These are phyloP conservation scores for Dryas drummondii DNA, from an alignment of 306 rosid genomes.

Conservation along the genomic window DNA sequence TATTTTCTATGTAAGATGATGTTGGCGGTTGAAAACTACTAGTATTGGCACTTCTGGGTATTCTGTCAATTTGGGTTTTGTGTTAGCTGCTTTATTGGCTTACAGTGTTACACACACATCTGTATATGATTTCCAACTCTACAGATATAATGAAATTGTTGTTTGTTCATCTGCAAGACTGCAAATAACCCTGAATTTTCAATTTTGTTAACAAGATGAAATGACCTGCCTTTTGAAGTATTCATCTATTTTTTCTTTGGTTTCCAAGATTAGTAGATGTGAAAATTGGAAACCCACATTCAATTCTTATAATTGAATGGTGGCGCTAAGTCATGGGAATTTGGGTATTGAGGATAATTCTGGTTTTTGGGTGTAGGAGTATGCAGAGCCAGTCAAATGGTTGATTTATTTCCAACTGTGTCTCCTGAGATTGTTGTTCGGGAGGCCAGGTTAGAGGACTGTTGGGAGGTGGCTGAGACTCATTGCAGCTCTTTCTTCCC, in stretches of 20 bases:
- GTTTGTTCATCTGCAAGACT: neutral
- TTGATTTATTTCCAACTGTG: constrained; percentile 67
- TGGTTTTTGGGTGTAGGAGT: constrained; percentile 57
- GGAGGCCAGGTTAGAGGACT: constrained; percentile 92
- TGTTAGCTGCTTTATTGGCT: neutral
- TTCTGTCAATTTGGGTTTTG: constrained; percentile 5
- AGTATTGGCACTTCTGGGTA: neutral
- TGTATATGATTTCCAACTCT: neutral
- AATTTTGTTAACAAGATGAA: neutral
- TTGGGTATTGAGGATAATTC: constrained; percentile 11
- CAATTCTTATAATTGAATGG: neutral
- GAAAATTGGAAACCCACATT: neutral
- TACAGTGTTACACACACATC: neutral
- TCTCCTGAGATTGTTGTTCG: constrained; percentile 80
- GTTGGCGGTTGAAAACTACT: neutral
- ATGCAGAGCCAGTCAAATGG: constrained; percentile 87
- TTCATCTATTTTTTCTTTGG: no score
- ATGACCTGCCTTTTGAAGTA: no score
- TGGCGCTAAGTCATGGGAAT: neutral
- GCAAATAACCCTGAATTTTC: neutral
- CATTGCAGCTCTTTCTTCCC: constrained; percentile 99
- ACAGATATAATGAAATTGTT: neutral
- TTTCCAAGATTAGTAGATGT: no score
- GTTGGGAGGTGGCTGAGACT: constrained; percentile 99
- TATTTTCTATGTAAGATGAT: neutral